Evolutionary conservation across 441 rosid species (phyloP).

Genomic region (Isatis lusitanica): DNA sequence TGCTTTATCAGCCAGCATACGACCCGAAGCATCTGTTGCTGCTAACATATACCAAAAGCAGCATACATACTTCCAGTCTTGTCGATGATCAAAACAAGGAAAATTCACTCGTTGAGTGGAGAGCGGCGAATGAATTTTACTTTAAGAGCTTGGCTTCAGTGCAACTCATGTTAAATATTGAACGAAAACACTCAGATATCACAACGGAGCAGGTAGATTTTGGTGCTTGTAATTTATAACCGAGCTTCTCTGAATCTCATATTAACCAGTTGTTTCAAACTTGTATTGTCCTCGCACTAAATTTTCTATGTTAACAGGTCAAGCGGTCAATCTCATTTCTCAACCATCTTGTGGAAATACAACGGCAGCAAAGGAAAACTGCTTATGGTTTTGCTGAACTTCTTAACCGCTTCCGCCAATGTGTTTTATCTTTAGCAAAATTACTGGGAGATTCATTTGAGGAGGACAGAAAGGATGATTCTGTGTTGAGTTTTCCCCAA

Average conservation of each 20-base stretch:
- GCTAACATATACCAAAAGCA: slow-evolving; percentile 40
- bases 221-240: slow-evolving; percentile 8
- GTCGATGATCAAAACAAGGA: slow-evolving; percentile 41
- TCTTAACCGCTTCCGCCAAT: slow-evolving; percentile 51
- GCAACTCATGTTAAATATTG: slow-evolving; percentile 64
- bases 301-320: slow-evolving; percentile 52
- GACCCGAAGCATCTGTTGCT: slow-evolving; percentile 72
- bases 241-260: slow-evolving; percentile 13
- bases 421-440: slow-evolving; percentile 44
- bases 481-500: slow-evolving; percentile 47
- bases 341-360: slow-evolving; percentile 78
- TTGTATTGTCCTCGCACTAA: slow-evolving; percentile 20
- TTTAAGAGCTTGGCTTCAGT: slow-evolving; percentile 85
- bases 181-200: slow-evolving; percentile 74
- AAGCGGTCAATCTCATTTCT: slow-evolving; percentile 74
- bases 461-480: slow-evolving; percentile 26
- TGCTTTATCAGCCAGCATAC: slow-evolving; percentile 76
- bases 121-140: slow-evolving; percentile 63
- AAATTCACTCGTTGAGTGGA: slow-evolving; percentile 57
- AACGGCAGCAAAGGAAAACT: slow-evolving; percentile 71
- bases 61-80: slow-evolving; percentile 40
- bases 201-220: slow-evolving; percentile 73
- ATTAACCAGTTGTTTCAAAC: slow-evolving; percentile 17
- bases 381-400: slow-evolving; percentile 61
- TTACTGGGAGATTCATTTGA: slow-evolving; percentile 40